Evolutionary conservation across 1,284 basidiomycete genomes (phyloP), one percentile per base, ranked within the genome.

Genomic region (Dichomitus squalens): DNA sequence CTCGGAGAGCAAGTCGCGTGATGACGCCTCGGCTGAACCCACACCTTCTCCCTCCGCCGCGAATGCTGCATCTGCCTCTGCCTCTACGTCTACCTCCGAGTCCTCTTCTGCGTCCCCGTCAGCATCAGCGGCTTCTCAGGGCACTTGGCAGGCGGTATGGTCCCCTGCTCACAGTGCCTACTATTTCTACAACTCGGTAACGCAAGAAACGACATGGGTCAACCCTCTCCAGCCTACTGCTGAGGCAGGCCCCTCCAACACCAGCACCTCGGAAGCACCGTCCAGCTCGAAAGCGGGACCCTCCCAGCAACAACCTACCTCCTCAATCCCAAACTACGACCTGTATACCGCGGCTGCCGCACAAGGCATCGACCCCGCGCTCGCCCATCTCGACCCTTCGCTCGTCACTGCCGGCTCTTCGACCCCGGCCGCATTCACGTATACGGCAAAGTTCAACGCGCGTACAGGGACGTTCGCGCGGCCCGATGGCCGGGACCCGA

Each of bases 161-260:
- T 87, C 93, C 1, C 84, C 91, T 0, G 80, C 87, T 58, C 85
- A 92, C 75, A 90, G 85, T 72, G 84, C 90, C 16, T 95, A 94
- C 77, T 96, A 95, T 74, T 95, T 95, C 76, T 92, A 85, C 83
- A 95, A 95, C 74, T 64, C 85, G 12, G 72, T 76, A 55, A 93
- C 92, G 0, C 79, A 88, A 58, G 86, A 94, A 75, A 95, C 93
- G 34, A 95, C 94, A 21, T 96, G 94, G 94, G 79, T 79, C 38
- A 96, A 96, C 69, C 93, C 93, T 7, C 79, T 96, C 36, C 76
- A 83, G 54, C 72, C 64, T 69, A 54, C 59, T 35, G 43, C 65
- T 18, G 56, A 63, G 1, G 43, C 67, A 23, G 48, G 67, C 21
- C 43, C 68, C 2, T 66, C 72, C 9, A 49, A 64, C 18, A 33